These are phyloP conservation scores for Saprolegnia diclina DNA, from an alignment of 352 stramenopile genomes.

Conservation along the genomic window DNA sequence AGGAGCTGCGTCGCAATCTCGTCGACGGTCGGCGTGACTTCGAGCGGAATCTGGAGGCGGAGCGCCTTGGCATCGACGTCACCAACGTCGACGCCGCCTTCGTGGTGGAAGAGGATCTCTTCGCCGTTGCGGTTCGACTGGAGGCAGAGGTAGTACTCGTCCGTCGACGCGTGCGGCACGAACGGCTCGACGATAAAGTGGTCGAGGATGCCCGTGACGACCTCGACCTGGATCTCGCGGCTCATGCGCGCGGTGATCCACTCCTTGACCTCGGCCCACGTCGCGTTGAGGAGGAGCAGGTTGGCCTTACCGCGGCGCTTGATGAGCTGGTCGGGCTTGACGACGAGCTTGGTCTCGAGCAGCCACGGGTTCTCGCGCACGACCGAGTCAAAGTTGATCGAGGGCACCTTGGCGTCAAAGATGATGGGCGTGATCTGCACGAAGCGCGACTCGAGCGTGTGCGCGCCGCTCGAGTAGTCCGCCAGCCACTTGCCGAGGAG, in stretches of 20 bases:
- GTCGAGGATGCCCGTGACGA: conserved; percentile 88
- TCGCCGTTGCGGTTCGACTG: conserved; percentile 91
- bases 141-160: conserved; percentile 98
- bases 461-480: conserved; percentile 51
- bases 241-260: conserved; percentile 94
- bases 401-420: conserved; percentile 37
- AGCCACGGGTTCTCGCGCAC: conserved; percentile 83
- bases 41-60: conserved; percentile 81
- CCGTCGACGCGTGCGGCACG: conserved; percentile 82
- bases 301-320: conserved; percentile 95
- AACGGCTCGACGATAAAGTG: conserved; percentile 98
- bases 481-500: conserved; percentile 73
- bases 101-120: conserved; percentile 95
- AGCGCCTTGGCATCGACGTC: conserved; percentile 93
- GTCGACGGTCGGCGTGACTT: conserved; percentile 57
- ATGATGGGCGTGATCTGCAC: conserved; percentile 67
- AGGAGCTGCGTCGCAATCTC: conserved; percentile 75
- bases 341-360: conserved; percentile 80
- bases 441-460: conserved; percentile 76
- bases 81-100: conserved; percentile 94
- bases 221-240: conserved; percentile 88
- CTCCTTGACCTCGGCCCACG: conserved; percentile 86
- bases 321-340: conserved; percentile 98
- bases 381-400: conserved; percentile 57
- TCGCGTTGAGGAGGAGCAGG: conserved; percentile 92